Evolutionary conservation across 352 stramenopile genomes (phyloP).

Genomic region (Phytophthora vignae): DNA sequence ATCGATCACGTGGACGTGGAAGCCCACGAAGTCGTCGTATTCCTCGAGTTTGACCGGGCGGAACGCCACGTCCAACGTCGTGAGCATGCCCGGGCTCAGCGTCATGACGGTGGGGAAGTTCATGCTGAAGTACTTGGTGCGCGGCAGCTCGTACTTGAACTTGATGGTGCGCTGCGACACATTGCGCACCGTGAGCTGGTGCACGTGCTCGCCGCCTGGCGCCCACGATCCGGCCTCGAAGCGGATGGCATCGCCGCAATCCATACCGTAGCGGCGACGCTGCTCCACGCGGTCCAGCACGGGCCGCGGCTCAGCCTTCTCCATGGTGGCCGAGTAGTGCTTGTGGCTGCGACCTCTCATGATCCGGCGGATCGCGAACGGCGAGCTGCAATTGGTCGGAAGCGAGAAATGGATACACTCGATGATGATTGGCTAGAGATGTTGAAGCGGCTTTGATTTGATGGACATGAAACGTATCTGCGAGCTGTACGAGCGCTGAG

Average conservation of each 20-base stretch:
- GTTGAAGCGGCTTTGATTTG: slow-evolving; percentile 3
- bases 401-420: slow-evolving; percentile 4
- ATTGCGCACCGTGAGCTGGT: slow-evolving; percentile 93
- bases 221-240: slow-evolving; percentile 91
- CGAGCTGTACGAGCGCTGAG: no score
- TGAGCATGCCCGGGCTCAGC: slow-evolving; percentile 89
- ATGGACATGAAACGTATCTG: not conserved
- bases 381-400: slow-evolving; percentile 12
- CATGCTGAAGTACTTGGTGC: slow-evolving; percentile 95
- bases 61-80: slow-evolving; percentile 91
- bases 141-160: slow-evolving; percentile 94
- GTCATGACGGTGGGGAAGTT: slow-evolving; percentile 91
- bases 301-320: slow-evolving; percentile 27
- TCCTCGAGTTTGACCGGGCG: slow-evolving; percentile 89
- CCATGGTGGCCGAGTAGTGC: not conserved
- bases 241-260: slow-evolving; percentile 88
- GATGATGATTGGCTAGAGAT: slow-evolving; percentile 17
- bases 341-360: slow-evolving; percentile 27
- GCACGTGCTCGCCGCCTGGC: slow-evolving; percentile 92
- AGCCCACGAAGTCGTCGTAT: slow-evolving; percentile 93
- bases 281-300: slow-evolving; percentile 81
- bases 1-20: slow-evolving; percentile 89
- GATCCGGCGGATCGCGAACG: slow-evolving; percentile 27
- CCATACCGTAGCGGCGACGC: slow-evolving; percentile 74
- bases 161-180: slow-evolving; percentile 86